Evolutionary conservation across 2,329 filamentous ascomycete species (phyloP).

Genomic region (Talaromyces sp.): DNA sequence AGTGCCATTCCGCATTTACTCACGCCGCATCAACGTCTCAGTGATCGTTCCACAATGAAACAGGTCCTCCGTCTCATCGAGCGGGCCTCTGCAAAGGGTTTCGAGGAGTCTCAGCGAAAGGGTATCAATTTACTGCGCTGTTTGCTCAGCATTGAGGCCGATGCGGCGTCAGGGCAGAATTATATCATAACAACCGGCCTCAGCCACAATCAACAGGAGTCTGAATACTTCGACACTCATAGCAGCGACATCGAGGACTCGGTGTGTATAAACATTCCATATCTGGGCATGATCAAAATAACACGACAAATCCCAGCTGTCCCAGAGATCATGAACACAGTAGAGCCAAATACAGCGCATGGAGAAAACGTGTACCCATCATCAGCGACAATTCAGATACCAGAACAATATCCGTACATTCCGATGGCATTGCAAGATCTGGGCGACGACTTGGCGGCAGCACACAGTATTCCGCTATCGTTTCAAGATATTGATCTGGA

Average conservation of each 20-base stretch:
- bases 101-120: conserved; percentile 2
- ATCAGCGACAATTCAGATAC: background rate
- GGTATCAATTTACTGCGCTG: conserved; percentile 5
- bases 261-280: conserved; percentile 3
- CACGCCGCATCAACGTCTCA: background rate
- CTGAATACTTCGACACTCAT: background rate
- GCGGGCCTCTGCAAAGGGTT: background rate
- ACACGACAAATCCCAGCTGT: background rate
- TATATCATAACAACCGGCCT: background rate
- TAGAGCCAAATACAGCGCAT: background rate
- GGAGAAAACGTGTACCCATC: background rate
- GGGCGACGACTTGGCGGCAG: background rate
- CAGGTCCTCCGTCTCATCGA: background rate
- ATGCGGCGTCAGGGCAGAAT: background rate
- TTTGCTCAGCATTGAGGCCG: conserved; percentile 7
- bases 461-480: background rate
- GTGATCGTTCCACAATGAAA: conserved; percentile 6
- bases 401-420: background rate
- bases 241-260: background rate
- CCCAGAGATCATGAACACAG: background rate
- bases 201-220: background rate
- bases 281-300: conserved; percentile 7
- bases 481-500: conserved; percentile 9
- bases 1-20: background rate
- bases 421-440: background rate